A percentile compares a stretch with the other conserved stretches of the same genome.
phyloP scores from a whole-genome alignment of 805 yeast genomes.

The Candida silvatica region DNA sequence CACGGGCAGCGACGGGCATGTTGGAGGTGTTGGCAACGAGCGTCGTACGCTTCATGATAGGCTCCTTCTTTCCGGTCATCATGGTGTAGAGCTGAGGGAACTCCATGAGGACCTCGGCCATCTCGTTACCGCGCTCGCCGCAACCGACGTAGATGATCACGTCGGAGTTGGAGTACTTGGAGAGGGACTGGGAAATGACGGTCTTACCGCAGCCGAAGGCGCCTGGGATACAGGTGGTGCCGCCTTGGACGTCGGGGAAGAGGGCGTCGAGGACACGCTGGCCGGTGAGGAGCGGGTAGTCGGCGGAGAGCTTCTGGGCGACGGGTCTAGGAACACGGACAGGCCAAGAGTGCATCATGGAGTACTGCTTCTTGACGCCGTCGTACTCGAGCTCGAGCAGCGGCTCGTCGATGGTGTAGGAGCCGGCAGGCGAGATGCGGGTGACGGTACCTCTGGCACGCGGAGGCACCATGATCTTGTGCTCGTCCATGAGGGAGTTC shows the following conservation, averaged over 20 bases:
- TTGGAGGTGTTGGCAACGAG: conserved; percentile 97
- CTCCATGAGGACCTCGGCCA: conserved; percentile 99
- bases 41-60: conserved; percentile 98
- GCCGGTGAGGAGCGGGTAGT: conserved; percentile 93
- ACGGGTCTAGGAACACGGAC: conserved; percentile 99
- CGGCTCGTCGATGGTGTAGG: conserved; percentile 84
- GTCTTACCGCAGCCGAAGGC: conserved; percentile 99
- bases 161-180: conserved; percentile 96
- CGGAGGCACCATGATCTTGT: conserved; percentile 93
- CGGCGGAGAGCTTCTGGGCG: conserved; percentile 87
- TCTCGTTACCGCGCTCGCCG: conserved; percentile 98
- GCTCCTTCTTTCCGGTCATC: conserved; percentile 88
- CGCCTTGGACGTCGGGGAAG: conserved; percentile 99
- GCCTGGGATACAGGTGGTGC: conserved; percentile 99
- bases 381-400: conserved; percentile 92
- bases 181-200: conserved; percentile 93
- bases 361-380: conserved; percentile 69
- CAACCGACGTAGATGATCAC: conserved; percentile 90
- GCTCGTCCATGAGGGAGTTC: conserved; percentile 87
- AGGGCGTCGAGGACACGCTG: conserved; percentile 97
- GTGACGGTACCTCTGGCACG: conserved; percentile 97
- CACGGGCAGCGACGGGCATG: conserved; percentile 99
- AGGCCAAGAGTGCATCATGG: conserved; percentile 99
- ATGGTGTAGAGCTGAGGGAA: conserved; percentile 97
- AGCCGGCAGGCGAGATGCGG: conserved; percentile 81